Conservation (phyloP, 176 grass and related monocot genomes). For the Calamus simplicifolius region DNA sequence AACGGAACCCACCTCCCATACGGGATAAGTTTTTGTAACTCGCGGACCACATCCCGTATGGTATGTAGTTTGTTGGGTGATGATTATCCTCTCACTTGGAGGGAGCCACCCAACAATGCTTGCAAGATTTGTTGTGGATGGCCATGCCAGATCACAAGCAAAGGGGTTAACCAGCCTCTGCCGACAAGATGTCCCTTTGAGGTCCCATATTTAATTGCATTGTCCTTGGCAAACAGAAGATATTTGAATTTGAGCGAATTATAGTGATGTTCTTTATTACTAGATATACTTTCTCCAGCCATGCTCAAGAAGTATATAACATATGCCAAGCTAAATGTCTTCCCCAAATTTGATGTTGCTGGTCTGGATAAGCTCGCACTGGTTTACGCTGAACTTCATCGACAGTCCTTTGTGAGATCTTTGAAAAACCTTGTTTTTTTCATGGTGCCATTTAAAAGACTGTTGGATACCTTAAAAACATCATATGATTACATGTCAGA, state of each 20-base stretch:
- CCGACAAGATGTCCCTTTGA: constrained; percentile 65
- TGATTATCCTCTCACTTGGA: too few species aligned
- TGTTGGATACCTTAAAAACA: too few species aligned
- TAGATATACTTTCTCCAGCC: constrained; percentile 95
- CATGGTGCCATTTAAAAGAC: too few species aligned
- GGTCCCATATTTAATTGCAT: constrained; percentile 19
- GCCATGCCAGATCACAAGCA: constrained; percentile 82
- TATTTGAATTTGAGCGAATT: too few species aligned
- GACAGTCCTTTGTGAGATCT: constrained; percentile 60
- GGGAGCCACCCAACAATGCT: too few species aligned
- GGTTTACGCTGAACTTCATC: constrained; percentile 72
- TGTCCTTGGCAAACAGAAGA: too few species aligned
- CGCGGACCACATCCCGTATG: too few species aligned
- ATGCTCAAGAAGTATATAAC: constrained; percentile 97
- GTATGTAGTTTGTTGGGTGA: too few species aligned
- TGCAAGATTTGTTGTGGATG: constrained; percentile 95
- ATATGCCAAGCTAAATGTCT: constrained; percentile 83
- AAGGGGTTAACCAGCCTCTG: constrained; percentile 39
- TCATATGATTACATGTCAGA: too few species aligned
- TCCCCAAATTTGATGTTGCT: constrained; percentile 84
- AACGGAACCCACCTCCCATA: too few species aligned
- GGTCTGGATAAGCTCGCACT: constrained; percentile 78
- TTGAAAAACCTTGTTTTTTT: not conserved
- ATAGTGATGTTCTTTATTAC: not conserved
- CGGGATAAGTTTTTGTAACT: too few species aligned